Evolutionary conservation across 768 basidiomycete genomes (phyloP), one percentile per base, ranked within the genome.

Genomic region (Amanita rimosa): DNA sequence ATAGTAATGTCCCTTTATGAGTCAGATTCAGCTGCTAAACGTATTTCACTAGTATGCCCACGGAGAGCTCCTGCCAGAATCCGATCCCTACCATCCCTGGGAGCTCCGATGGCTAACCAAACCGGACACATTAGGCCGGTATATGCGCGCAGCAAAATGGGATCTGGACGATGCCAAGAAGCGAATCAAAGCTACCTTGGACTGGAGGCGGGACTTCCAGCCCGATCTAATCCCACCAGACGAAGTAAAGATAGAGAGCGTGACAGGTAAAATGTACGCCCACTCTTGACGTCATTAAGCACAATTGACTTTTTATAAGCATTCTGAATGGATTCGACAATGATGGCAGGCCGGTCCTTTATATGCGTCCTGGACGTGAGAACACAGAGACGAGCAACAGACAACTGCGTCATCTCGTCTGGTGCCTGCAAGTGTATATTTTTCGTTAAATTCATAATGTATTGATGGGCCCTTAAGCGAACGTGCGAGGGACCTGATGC

Each of bases 71-170:
- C 70, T 93, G 3, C 83, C 87, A 3, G 55, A 71, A 33, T 70
- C 73, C 10, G 86, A 94, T 58, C 65, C 81, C 6, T 93, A 93
- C 58, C 59, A 79, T 51, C 67, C 72, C 44, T 90, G 86, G 85
- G 90, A 94, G 62, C 62, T 69, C 16, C 75, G 82, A 51, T 94
- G 89, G 83, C 65, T 94, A 4, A 67, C 70, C 53, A 78, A 66
- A 62, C 73, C 77, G 33, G 87, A 80, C 64, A 89, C 74, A 5
- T 64, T 81, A 17, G 69, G 76, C 21, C 79, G 90, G 11, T 94
- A 92, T 59, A 79, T 89, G 74, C 79, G 90, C 26, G 87, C 90
- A 0, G 75, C 85, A 2, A 92, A 92, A 58, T 91, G 90, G 88
- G 81, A 81, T 58, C 58, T 81, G 29, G 72, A 74, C 21, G 84